These are phyloP conservation scores for Suillus ampliporus DNA, from an alignment of 768 basidiomycete species.

Conservation along the genomic window DNA sequence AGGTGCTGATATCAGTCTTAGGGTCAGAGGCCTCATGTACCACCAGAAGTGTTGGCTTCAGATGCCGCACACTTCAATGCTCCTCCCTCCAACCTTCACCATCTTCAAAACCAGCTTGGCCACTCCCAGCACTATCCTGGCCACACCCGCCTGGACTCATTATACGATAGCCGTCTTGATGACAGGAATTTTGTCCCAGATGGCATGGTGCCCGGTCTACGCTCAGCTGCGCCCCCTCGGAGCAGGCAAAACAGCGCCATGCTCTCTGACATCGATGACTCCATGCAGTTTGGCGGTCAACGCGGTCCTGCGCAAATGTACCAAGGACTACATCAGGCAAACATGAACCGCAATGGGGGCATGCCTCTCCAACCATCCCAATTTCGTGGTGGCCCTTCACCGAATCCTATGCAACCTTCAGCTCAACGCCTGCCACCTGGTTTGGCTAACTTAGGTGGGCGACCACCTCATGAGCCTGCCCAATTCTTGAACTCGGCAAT, in stretches of 20 bases:
- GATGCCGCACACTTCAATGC: conserved; percentile 31
- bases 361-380: conserved; percentile 64
- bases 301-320: conserved; percentile 65
- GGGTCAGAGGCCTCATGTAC: conserved; percentile 33
- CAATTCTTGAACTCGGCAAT: conserved; percentile 55
- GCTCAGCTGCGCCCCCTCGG: conserved; percentile 66
- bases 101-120: conserved; percentile 48
- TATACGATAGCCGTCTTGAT: conserved; percentile 77
- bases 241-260: conserved; percentile 58
- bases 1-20: conserved; percentile 20
- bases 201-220: conserved; percentile 85
- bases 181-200: conserved; percentile 83
- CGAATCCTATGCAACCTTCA: conserved; percentile 51
- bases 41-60: conserved; percentile 29
- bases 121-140: conserved; percentile 44
- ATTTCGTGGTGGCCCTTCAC: conserved; percentile 75
- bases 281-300: conserved; percentile 63
- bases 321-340: conserved; percentile 56
- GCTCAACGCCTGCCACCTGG: conserved; percentile 78
- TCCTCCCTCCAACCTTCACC: conserved; percentile 39
- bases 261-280: conserved; percentile 70
- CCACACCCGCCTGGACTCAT: conserved; percentile 60
- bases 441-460: conserved; percentile 79
- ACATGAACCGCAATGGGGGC: conserved; percentile 53
- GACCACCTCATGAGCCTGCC: conserved; percentile 79